Evolutionary conservation across 306 rosid genomes (phyloP).

Genomic region (Quercus berberidifolia): DNA sequence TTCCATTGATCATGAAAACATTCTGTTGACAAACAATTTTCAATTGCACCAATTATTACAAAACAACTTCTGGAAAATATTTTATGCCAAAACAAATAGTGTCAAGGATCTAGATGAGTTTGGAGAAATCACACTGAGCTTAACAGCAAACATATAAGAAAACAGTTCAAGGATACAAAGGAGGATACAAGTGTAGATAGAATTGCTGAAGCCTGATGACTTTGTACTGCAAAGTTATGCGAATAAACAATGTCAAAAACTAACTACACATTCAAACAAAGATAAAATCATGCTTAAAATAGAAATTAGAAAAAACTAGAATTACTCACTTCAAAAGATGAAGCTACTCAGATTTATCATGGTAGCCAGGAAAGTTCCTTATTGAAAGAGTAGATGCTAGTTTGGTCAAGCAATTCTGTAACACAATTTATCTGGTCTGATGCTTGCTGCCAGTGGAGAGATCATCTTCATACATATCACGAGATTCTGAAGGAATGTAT

Average conservation of each 20-base stretch:
- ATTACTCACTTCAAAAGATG: constrained; percentile 42
- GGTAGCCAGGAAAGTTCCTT: constrained; percentile 6
- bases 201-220: constrained; percentile 59
- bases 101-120: background rate
- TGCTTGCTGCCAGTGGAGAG: constrained; percentile 27
- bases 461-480: constrained; percentile 36
- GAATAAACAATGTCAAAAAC: constrained; percentile 51
- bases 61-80: no score
- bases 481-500: constrained; percentile 59
- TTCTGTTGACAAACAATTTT: no score
- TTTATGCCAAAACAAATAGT: no score
- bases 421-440: constrained; percentile 21
- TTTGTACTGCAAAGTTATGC: constrained; percentile 64
- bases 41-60: no score
- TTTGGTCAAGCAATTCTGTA: constrained; percentile 9
- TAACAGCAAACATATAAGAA: constrained; percentile 8
- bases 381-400: constrained; percentile 4
- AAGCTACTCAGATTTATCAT: constrained; percentile 1
- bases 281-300: constrained; percentile 20
- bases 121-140: background rate
- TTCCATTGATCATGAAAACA: no score
- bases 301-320: constrained; percentile 9
- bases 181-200: constrained; percentile 72
- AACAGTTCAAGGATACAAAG: constrained; percentile 74
- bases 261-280: constrained; percentile 25